Percentiles rank a stretch among this genome's conserved stretches.
These are phyloP conservation scores for Diaporthe sp. DNA, from an alignment of 2,329 filamentous ascomycete species.

Conservation along the genomic window DNA sequence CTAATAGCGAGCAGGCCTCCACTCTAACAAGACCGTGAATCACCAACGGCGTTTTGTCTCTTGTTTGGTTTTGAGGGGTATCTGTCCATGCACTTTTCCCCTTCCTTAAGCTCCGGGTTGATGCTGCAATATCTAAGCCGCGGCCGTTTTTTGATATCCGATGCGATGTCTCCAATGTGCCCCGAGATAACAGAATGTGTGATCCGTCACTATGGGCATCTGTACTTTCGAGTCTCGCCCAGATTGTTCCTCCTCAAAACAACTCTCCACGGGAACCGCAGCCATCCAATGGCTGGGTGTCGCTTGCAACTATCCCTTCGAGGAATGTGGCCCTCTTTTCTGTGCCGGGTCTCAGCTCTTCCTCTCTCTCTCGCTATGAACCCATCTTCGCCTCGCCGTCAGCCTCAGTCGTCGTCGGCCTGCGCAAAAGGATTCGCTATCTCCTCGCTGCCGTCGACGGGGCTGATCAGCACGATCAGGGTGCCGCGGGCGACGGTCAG, in stretches of 20 bases:
- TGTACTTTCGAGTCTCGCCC: neutral
- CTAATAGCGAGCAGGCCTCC: neutral
- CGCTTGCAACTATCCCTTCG: neutral
- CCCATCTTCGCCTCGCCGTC: neutral
- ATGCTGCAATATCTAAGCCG: constrained; percentile 12
- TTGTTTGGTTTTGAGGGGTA: constrained; percentile 7
- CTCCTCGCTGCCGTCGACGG: constrained; percentile 93
- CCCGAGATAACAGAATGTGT: neutral
- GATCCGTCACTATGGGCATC: constrained; percentile 4
- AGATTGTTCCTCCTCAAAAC: too few species aligned
- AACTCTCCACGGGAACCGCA: neutral
- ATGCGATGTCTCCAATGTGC: neutral
- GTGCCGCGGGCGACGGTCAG: constrained; percentile 93
- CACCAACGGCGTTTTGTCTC: neutral
- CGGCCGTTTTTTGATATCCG: neutral
- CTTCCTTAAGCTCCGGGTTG: neutral
- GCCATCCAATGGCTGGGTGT: neutral
- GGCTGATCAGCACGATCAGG: constrained; percentile 91
- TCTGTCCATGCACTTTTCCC: constrained; percentile 21
- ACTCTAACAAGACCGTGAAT: neutral
- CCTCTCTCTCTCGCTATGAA: neutral
- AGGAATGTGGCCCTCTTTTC: too few species aligned
- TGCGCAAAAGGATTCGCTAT: constrained; percentile 94
- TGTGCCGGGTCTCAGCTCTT: neutral
- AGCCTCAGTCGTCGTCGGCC: constrained; percentile 71